Evolutionary conservation across 306 rosid genomes (phyloP), one percentile per base, ranked within the genome.

Genomic region (Medicago ruthenica): DNA sequence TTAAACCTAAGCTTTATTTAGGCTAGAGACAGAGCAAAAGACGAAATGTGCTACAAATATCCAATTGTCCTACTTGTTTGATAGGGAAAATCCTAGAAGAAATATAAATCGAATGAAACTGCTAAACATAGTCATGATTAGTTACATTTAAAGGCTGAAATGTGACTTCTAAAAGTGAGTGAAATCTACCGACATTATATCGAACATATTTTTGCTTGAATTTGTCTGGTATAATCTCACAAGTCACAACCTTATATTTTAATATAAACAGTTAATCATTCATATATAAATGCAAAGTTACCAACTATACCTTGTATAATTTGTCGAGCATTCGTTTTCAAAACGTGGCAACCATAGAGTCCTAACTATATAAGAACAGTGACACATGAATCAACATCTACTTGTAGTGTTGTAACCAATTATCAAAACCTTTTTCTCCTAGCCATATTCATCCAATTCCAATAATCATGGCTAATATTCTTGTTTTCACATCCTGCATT

Each of bases 301-400:
- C 81, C 12, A 62, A 76, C 74, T 10, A 2, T 42, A 50, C n/a
- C 8, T 21, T 17, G 13, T 18, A 55, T 53, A 71, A 51, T 62
- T 72, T 20, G 67, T 59, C 67, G 66, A 8, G 17, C 78, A 63
- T 62, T 39, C 44, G 8, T 55, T 72, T 71, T 63, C 27, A 57
- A 44, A 74, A 45, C 67, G 59, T 14, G 37, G 67, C 21, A 68
- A 44, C 58, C 44, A 11, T 50, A 6, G 13, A 51, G 7, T 63
- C 42, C 73, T 34, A 34, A 34, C 37, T 34, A 34, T 34, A 34
- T 34, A 34, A 5, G 0, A 34, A 55, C 60, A 51, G 10, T 16
- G 12, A 76, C 36, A 67, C 61, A 59, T 51, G 11, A 51, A 8
- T 18, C 60, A 54, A 18, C 14, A 50, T n/a, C 55, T 50, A 50